These are phyloP conservation scores for Blastobotrys proliferans DNA, from an alignment of 1,139 yeast genomes.

Conservation along the genomic window DNA sequence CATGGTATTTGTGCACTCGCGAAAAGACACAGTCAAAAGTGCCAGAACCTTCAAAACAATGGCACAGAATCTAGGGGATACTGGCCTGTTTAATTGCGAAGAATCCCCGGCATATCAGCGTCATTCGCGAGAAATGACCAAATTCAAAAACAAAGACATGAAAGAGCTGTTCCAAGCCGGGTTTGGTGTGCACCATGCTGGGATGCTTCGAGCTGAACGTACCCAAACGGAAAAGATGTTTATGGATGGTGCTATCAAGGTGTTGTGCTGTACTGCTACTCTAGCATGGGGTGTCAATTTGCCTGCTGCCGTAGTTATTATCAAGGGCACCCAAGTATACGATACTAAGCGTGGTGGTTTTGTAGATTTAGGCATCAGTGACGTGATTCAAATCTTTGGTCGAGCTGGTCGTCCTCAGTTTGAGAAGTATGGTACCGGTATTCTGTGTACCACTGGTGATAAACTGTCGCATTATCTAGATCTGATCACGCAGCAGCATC, in stretches of 20 bases:
- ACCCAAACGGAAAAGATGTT: constrained; percentile 88
- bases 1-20: constrained; percentile 94
- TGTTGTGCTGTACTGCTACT: constrained; percentile 93
- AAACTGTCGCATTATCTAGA: constrained; percentile 81
- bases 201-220: constrained; percentile 88
- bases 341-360: constrained; percentile 95
- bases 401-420: constrained; percentile 99
- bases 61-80: constrained; percentile 58
- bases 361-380: constrained; percentile 89
- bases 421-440: constrained; percentile 89
- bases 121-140: constrained; percentile 64
- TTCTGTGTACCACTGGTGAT: constrained; percentile 79
- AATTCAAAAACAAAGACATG: constrained; percentile 73
- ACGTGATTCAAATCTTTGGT: constrained; percentile 96
- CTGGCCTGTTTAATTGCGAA: constrained; percentile 57
- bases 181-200: constrained; percentile 96
- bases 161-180: constrained; percentile 78
- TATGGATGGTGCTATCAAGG: constrained; percentile 78
- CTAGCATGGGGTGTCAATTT: constrained; percentile 99
- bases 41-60: constrained; percentile 67
- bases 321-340: constrained; percentile 94
- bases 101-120: constrained; percentile 44
- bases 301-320: constrained; percentile 96
- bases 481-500: constrained; percentile 88
- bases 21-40: constrained; percentile 87